Conservation (phyloP, 2,329 filamentous ascomycete genomes). For the Rosellinia necatrix region DNA sequence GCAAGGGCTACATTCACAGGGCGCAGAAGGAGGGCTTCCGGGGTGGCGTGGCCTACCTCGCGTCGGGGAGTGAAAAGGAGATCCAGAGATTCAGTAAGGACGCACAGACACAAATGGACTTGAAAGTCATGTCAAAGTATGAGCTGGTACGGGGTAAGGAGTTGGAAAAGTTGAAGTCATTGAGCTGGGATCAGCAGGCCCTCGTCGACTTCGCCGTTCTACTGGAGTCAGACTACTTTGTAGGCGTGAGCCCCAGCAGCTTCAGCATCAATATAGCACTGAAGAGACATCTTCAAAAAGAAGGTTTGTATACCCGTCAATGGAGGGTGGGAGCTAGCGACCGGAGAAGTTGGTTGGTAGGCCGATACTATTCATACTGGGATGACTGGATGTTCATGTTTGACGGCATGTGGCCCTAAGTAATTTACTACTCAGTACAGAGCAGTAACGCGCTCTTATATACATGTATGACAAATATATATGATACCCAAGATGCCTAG, state of each 20-base stretch:
- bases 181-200: conserved; percentile 51
- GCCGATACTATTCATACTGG: conserved; percentile 50
- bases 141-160: conserved; percentile 39
- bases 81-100: conserved; percentile 41
- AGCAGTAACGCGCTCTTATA: background rate
- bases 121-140: conserved; percentile 46
- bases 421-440: too few relatives aligned
- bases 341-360: conserved; percentile 48
- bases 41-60: conserved; percentile 46
- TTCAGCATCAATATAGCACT: conserved; percentile 53
- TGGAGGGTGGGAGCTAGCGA: conserved; percentile 49
- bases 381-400: conserved; percentile 56
- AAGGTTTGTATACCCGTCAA: conserved; percentile 46
- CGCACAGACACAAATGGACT: conserved; percentile 34
- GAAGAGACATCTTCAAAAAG: conserved; percentile 48
- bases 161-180: conserved; percentile 38
- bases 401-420: conserved; percentile 48
- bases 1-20: conserved; percentile 43
- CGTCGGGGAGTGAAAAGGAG: conserved; percentile 50
- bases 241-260: conserved; percentile 52
- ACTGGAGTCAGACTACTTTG: conserved; percentile 45
- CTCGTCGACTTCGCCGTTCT: conserved; percentile 49
- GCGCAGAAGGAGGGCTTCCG: conserved; percentile 40
- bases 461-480: background rate
- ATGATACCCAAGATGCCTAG: background rate